These are phyloP conservation scores for Hemileia vastatrix DNA, from an alignment of 1,284 basidiomycete genomes.

Conservation along the genomic window DNA sequence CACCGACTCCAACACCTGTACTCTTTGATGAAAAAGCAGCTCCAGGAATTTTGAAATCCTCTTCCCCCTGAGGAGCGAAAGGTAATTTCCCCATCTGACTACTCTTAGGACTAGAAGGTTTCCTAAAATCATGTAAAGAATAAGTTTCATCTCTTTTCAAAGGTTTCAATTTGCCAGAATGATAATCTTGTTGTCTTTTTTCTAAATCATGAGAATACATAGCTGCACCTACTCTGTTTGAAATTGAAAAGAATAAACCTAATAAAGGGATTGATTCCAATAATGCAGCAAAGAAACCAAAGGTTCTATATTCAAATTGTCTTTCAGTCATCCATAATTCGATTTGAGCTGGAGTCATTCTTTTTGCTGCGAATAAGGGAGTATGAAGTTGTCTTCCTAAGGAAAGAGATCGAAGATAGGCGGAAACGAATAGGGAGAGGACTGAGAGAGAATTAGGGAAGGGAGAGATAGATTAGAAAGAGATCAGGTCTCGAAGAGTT, in stretches of 20 bases:
- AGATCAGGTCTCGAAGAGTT: no score
- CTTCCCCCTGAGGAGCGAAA: not conserved
- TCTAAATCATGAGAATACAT: conserved; percentile 63
- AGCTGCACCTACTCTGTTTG: conserved; percentile 73
- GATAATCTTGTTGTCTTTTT: conserved; percentile 35
- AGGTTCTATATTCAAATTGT: conserved; percentile 71
- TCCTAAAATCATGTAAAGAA: not conserved
- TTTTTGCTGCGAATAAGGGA: conserved; percentile 69
- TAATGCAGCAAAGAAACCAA: conserved; percentile 68
- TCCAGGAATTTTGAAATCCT: not conserved
- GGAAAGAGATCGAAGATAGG: conserved; percentile 58
- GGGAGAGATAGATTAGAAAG: no score
- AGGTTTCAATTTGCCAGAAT: conserved; percentile 25
- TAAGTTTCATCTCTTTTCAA: no score
- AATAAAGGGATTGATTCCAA: conserved; percentile 67
- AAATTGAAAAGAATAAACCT: conserved; percentile 67
- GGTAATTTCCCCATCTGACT: not conserved
- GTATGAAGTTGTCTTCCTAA: conserved; percentile 62
- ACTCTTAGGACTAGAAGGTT: not conserved
- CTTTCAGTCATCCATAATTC: conserved; percentile 71
- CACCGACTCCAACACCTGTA: not conserved
- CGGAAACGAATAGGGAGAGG: conserved; percentile 52
- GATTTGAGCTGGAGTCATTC: conserved; percentile 60
- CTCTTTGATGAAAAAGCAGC: not conserved
- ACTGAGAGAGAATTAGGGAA: no score